Evolutionary conservation across 2,329 filamentous ascomycete species (phyloP).

Genomic region (Colletotrichum liaoningense): DNA sequence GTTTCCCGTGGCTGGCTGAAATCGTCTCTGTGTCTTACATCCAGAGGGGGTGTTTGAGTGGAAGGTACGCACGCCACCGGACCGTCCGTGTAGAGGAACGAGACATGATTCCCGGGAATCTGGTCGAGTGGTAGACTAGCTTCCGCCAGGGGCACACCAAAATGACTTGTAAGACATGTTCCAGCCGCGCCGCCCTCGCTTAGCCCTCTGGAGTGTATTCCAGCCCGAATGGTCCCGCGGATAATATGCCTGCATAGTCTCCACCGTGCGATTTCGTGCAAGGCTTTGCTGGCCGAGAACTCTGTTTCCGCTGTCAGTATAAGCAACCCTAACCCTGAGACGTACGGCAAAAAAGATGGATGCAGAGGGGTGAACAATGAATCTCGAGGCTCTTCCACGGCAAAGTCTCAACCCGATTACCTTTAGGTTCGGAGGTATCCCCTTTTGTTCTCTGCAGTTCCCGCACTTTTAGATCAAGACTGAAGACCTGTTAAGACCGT

Average conservation of each 20-base stretch:
- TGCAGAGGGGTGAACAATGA: background rate
- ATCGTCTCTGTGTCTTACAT: slow-evolving; percentile 7
- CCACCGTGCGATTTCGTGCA: background rate
- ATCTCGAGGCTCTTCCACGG: background rate
- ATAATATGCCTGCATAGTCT: background rate
- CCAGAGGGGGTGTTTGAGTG: background rate
- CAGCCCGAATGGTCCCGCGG: background rate
- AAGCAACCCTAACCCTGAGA: slow-evolving; percentile 25
- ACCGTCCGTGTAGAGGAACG: slow-evolving; percentile 7
- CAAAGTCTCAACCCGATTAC: background rate
- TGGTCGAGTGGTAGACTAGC: slow-evolving; percentile 25
- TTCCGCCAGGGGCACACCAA: background rate
- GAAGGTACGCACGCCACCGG: background rate
- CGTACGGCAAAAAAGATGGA: background rate
- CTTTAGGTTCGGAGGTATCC: background rate
- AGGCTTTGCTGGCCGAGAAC: background rate
- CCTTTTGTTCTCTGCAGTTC: no score
- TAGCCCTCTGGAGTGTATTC: background rate
- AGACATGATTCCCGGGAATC: slow-evolving; percentile 21
- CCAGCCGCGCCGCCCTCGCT: slow-evolving; percentile 14
- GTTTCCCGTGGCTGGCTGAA: background rate
- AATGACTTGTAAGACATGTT: slow-evolving; percentile 18
- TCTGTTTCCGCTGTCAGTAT: background rate
- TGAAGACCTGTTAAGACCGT: background rate
- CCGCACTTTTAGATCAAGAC: background rate